Percentiles rank a stretch among this genome's conserved stretches.
Conservation (phyloP, 768 basidiomycete genomes). For the Pleurotus tuoliensis region DNA sequence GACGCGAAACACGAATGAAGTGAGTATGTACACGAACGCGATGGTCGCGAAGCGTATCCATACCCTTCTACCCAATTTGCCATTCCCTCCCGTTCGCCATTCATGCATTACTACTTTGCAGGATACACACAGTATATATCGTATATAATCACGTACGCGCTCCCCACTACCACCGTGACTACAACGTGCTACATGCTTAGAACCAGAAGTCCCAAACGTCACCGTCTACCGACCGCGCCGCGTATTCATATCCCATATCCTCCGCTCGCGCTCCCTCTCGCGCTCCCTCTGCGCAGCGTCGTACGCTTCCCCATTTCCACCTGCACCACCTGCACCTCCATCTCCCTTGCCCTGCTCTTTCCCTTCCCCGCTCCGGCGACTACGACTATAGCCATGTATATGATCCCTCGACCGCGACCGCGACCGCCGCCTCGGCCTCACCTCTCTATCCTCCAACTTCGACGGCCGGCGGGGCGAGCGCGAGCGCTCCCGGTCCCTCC, state of each 20-base stretch:
- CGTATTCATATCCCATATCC: constrained; percentile 47
- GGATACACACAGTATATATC: too few species aligned
- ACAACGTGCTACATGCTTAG: too few species aligned
- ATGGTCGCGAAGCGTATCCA: too few species aligned
- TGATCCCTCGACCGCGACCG: constrained; percentile 16
- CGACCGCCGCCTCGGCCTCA: constrained; percentile 16
- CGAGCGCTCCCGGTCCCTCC: constrained; percentile 19
- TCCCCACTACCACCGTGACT: too few species aligned
- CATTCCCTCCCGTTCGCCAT: too few species aligned
- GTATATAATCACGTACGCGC: too few species aligned
- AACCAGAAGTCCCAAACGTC: too few species aligned
- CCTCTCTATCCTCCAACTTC: constrained; percentile 11
- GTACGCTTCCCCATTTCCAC: constrained; percentile 17
- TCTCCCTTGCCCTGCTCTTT: constrained; percentile 15
- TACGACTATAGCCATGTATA: constrained; percentile 23
- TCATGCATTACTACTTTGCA: too few species aligned
- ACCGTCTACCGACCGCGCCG: constrained; percentile 26
- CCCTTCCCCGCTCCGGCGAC: constrained; percentile 4
- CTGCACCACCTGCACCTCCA: constrained; percentile 11
- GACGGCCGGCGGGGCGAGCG: constrained; percentile 12
- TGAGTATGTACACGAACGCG: too few species aligned
- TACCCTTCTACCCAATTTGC: too few species aligned
- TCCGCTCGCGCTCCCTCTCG: constrained; percentile 42
- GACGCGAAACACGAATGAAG: too few species aligned
- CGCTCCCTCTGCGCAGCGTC: constrained; percentile 27